Evolutionary conservation across 2,329 filamentous ascomycete species (phyloP), one percentile per base, ranked within the genome.

Genomic region (Phaeosphaeriaceae sp.): DNA sequence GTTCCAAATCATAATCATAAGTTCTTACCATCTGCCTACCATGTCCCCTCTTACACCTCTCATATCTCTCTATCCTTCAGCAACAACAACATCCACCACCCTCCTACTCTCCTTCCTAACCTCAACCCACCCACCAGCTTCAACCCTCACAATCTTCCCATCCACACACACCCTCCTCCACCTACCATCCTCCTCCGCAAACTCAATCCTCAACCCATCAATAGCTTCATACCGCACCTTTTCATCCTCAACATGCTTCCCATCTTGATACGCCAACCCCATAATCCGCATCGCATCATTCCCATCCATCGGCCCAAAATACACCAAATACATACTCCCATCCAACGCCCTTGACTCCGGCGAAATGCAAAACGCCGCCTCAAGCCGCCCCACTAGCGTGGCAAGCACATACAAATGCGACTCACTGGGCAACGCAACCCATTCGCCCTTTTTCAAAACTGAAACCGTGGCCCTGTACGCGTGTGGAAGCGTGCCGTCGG

Each of bases 101-200:
- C 63, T 62, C 26, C 63, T 60, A 7, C 71, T 66, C 18, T 82
- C 78, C 63, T 76, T 82, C 54, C 71, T 73, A 0, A 96, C 81
- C 50, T 84, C 82, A 72, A 96, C 83, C 79, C 84, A 87, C 0
- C 92, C 92, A 2, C 82, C 85, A 42, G 79, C 71, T 16, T 88
- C 87, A 1, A 96, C 76, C 50, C 84, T 81, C 3, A 97, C 84
- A 63, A 96, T 95, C 44, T 88, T 91, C 3, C 93, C 93, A 72
- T 97, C 93, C n/a, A 97, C 80, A 70, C 93, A 97, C 12, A 96
- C 83, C 65, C 92, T 85, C 52, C 93, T 81, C 92, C 92, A 97
- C 43, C 85, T 78, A 1, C 77, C 78, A n/a, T 90, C 85, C 13
- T 83, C 77, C 64, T 94, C 89, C 1, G 77, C 55, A 29, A 90